Conservation (phyloP, 345 rosid genomes). For the Crucihimalaya himalaica region DNA sequence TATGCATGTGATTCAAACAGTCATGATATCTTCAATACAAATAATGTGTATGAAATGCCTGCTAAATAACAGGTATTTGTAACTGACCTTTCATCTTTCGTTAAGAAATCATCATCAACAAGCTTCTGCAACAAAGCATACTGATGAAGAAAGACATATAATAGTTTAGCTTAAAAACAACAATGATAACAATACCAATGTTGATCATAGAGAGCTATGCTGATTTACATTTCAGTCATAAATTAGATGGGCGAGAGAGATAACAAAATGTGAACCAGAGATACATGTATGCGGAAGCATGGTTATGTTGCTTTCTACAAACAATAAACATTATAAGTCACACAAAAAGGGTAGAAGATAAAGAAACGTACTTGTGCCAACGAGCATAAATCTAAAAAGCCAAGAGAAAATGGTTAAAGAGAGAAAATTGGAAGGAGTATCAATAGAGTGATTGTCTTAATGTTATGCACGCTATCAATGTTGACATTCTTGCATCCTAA, state of each 20-base stretch:
- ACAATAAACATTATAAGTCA: background rate
- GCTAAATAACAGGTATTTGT: background rate
- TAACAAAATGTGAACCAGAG: background rate
- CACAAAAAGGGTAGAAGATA: constrained; percentile 15
- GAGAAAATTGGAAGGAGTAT: background rate
- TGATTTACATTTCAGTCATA: background rate
- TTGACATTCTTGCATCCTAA: background rate
- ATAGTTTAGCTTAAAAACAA: constrained; percentile 6
- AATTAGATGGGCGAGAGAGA: background rate
- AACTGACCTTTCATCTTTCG: constrained; percentile 74
- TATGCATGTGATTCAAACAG: constrained; percentile 8
- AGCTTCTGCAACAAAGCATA: constrained; percentile 87
- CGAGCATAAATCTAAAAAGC: constrained; percentile 75
- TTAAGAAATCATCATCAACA: constrained; percentile 58
- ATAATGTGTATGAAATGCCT: background rate
- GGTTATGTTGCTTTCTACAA: background rate
- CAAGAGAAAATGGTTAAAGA: background rate
- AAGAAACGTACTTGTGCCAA: constrained; percentile 66
- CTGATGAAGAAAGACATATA: constrained; percentile 41
- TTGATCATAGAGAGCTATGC: constrained; percentile 3
- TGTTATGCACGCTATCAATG: background rate
- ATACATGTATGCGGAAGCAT: background rate
- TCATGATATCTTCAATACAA: background rate
- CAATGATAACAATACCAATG: constrained; percentile 3
- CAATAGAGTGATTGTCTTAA: background rate